These are phyloP conservation scores for Rhizopogon vulgaris DNA, from an alignment of 768 basidiomycete genomes.

Conservation along the genomic window DNA sequence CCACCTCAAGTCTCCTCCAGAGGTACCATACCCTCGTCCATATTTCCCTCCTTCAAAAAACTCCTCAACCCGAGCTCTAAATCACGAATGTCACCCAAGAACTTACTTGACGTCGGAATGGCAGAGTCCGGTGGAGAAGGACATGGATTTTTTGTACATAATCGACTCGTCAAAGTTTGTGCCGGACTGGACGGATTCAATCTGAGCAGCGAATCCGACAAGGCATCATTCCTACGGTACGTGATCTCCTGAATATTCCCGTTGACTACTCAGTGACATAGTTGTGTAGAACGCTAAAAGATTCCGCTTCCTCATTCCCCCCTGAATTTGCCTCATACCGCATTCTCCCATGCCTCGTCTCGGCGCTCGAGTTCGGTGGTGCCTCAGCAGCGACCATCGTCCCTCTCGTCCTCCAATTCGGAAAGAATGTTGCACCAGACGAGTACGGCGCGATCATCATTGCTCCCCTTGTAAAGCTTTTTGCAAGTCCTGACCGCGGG, in stretches of 20 bases:
- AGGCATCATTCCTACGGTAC: slow-evolving; percentile 63
- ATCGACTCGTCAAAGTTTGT: slow-evolving; percentile 81
- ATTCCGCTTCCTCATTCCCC: slow-evolving; percentile 76
- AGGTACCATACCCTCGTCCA: slow-evolving; percentile 63
- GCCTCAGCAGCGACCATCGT: slow-evolving; percentile 71
- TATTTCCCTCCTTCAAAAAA: slow-evolving; percentile 82
- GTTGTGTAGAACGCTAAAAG: slow-evolving; percentile 64
- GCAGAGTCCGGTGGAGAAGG: slow-evolving; percentile 49
- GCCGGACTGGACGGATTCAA: slow-evolving; percentile 81
- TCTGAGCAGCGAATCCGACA: slow-evolving; percentile 76
- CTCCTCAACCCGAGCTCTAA: slow-evolving; percentile 88
- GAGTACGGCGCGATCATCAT: slow-evolving; percentile 69
- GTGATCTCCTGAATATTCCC: not conserved
- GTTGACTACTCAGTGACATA: not conserved
- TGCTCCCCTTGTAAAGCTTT: slow-evolving; percentile 78
- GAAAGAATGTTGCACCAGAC: slow-evolving; percentile 59
- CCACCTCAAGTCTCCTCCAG: slow-evolving; percentile 71
- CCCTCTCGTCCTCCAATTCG: slow-evolving; percentile 79
- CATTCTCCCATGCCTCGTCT: slow-evolving; percentile 81
- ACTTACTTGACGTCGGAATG: slow-evolving; percentile 80
- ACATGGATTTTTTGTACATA: slow-evolving; percentile 75
- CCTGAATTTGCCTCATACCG: slow-evolving; percentile 78
- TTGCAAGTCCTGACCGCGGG: slow-evolving; percentile 84
- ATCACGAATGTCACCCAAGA: slow-evolving; percentile 66
- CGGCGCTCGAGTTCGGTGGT: slow-evolving; percentile 74